Base-by-base conservation (phyloP, 2,329 filamentous ascomycete genomes). In the Eutypella sp. region DNA sequence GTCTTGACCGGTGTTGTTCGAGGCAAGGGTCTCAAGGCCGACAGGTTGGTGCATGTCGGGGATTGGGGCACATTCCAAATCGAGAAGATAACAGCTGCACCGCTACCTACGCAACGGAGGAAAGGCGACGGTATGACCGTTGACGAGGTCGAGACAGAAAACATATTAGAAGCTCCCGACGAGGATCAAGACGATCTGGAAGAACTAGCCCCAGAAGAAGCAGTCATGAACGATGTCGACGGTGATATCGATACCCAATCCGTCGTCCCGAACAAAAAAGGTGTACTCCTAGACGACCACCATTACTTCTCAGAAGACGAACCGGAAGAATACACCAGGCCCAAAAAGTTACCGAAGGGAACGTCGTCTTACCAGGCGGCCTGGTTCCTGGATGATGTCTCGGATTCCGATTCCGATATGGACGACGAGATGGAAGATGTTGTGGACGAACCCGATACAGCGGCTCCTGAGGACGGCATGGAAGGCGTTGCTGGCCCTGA, bases 231-330 rank as follows among this genome's bases (percentile, higher is more conserved):
- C 24, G 65, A 75, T 19, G 67, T 60, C 8, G 68, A 64, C 11
- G 59, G 70, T 4, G 70, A 62, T 63, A 61, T 70, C 70, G 47
- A 75, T 57, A 63, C 73, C 49, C 55, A 78, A 58, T 74, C 73
- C 3, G 70, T 75, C 19, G 66, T 66, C 41, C 62, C 73, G 2
- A 73, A 76, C 37, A 84, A 84, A 61, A 95, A 92, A 68, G 93
- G 92, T 53, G 93, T 99, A 1, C 72, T 99, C 34, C 75, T 99
- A 9, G 93, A 99, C 56, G 92, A 97, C 55, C 92, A 99, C 65
- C 92, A 97, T 64, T 99, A 99, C 67, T 99, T 97, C 62, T 91
- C 91, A 0, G 92, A 97, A 37, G 89, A 93, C 40, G 85, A 93
- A 44, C 72, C 75, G 5, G 74, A 78, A 36, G 74, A 82, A 44